Evolutionary conservation across 345 rosid species (phyloP).

Genomic region (Salix koriyanagi): DNA sequence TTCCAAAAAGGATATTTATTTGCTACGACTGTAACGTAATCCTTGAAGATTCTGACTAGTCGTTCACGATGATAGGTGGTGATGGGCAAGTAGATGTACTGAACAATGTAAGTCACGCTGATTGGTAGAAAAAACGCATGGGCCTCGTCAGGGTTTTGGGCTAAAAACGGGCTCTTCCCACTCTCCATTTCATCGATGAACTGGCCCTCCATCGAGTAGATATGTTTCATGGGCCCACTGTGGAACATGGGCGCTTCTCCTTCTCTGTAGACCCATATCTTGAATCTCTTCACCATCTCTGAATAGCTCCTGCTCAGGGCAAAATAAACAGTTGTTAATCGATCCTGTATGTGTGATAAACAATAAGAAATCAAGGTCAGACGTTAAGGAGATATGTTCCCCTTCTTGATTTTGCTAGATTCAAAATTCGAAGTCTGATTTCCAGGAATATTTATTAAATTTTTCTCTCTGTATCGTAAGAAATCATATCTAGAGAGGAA

Average conservation of each 20-base stretch:
- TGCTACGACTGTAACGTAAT: conserved; percentile 37
- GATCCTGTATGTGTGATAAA: neutral
- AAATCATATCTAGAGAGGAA: no score
- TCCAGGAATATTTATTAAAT: no score
- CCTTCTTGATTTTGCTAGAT: no score
- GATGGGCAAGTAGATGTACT: conserved; percentile 31
- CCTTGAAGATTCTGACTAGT: conserved; percentile 20
- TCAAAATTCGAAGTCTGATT: no score
- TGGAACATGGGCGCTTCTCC: conserved; percentile 46
- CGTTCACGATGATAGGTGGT: conserved; percentile 23
- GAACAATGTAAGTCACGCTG: conserved; percentile 29
- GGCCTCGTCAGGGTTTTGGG: conserved; percentile 40
- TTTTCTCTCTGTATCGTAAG: no score
- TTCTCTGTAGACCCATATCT: conserved; percentile 48
- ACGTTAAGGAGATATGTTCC: no score
- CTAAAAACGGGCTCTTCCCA: conserved; percentile 28
- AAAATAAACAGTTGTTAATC: neutral
- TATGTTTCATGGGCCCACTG: conserved; percentile 37
- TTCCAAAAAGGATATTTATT: conserved; percentile 61
- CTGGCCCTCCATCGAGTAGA: conserved; percentile 52
- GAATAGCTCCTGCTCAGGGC: conserved; percentile 32
- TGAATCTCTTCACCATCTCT: conserved; percentile 54
- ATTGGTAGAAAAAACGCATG: conserved; percentile 46
- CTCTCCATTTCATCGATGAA: conserved; percentile 47
- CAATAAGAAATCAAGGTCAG: no score